phyloP scores from a whole-genome alignment of 148 eudicot species.

The Cornus florida region DNA sequence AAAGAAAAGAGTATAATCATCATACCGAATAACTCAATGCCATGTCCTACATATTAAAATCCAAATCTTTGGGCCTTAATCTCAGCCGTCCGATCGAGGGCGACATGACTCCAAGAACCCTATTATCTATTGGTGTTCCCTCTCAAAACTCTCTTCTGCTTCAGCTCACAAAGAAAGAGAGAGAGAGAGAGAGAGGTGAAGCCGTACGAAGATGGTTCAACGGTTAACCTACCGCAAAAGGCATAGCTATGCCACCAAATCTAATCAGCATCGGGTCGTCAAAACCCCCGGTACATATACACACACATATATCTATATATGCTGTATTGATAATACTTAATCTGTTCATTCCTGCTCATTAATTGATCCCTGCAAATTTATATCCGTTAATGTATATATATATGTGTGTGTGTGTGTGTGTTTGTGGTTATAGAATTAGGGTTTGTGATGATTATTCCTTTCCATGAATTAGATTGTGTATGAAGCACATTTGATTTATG shows the following conservation, averaged over 20 bases:
- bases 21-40: too few species aligned
- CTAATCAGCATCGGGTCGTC: conserved; percentile 65
- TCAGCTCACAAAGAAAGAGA: conserved; percentile 8
- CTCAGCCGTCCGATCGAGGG: conserved; percentile 8
- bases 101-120: not conserved
- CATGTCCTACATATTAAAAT: not conserved
- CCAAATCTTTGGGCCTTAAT: not conserved
- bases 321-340: not conserved
- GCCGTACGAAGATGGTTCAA: conserved; percentile 45
- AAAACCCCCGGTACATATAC: conserved; percentile 63
- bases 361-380: too few species aligned
- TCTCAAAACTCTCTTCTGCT: not conserved
- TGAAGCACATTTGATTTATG: not conserved
- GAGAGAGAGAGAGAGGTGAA: conserved; percentile 11
- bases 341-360: too few species aligned
- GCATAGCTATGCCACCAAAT: conserved; percentile 72
- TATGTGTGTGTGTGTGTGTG: too few species aligned
- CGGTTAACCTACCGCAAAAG: conserved; percentile 55
- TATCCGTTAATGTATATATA: too few species aligned
- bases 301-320: not conserved
- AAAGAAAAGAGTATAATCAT: too few species aligned
- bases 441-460: not conserved
- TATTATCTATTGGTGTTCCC: too few species aligned
- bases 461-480: not conserved
- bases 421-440: too few species aligned